Evolutionary conservation across 225 moss, liverwort and hornwort genomes (phyloP).

Genomic region (Anthoceros angustus): DNA sequence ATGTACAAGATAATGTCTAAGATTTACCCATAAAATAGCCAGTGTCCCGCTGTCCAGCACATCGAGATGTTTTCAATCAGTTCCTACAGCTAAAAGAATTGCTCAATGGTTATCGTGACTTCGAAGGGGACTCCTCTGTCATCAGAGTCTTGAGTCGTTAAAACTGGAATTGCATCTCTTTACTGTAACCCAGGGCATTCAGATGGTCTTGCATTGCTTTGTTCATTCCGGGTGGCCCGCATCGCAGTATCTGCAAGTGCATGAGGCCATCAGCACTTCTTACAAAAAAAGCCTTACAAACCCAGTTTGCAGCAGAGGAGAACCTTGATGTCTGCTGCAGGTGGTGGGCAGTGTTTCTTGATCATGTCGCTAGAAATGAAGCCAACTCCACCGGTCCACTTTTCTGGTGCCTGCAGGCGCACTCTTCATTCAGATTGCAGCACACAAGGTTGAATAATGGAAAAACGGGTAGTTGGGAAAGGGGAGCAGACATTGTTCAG

Average conservation of each 20-base stretch:
- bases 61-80: too few species aligned
- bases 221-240: constrained; percentile 87
- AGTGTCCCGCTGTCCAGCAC: too few species aligned
- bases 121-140: too few species aligned
- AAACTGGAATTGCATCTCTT: constrained; percentile 92
- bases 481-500: constrained; percentile 47
- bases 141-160: constrained; percentile 11
- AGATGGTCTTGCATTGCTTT: constrained; percentile 70
- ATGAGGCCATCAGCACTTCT: not conserved
- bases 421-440: not conserved
- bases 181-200: constrained; percentile 63
- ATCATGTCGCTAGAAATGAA: constrained; percentile 60
- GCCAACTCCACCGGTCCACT: constrained; percentile 82
- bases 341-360: constrained; percentile 56
- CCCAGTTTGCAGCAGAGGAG: not conserved
- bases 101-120: too few species aligned
- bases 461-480: not conserved
- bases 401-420: constrained; percentile 53
- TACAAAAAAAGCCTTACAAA: not conserved
- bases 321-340: constrained; percentile 72
- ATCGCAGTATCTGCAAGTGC: constrained; percentile 54
- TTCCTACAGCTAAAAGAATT: too few species aligned
- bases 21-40: too few species aligned
- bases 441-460: not conserved
- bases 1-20: too few species aligned